Evolutionary conservation across 2,329 filamentous ascomycete species (phyloP), one percentile per base, ranked within the genome.

Genomic region (Alternaria gansuensis): DNA sequence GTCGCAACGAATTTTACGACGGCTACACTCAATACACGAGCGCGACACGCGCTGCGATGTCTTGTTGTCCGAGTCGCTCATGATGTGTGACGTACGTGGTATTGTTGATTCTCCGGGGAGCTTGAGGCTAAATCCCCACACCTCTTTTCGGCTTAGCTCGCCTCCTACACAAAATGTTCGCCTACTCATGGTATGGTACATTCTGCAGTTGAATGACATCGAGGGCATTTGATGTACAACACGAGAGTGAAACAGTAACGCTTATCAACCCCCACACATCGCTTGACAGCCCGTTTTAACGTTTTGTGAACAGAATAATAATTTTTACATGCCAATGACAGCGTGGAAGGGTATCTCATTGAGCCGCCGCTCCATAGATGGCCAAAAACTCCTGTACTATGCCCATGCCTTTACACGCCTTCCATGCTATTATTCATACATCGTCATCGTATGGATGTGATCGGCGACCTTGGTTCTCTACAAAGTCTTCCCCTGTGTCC

Each of bases 401-500:
- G 67, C 69, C 59, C 56, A 51, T 55, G 57, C 46, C 59, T 33
- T 43, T 21, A 56, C 64, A 65, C 70, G 69, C 69, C 69, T 53
- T 49, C 60, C 40, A 69, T 71, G 71, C 64, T 65, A 50, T 60
- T 63, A 48, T 58, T 62, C 58, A 39, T 68, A 52, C 60, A 34
- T 63, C 64, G 39, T 68, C 54, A 57, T 51, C 54, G 40, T 55
- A 36, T 65, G 49, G 58, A 40, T n/a, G 28, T 66, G 57, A 37
- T 68, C 31, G 39, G 17, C 62, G 43, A 17, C 40, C n/a, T 68
- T 49, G 73, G 4, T 59, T 65, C 23, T 69, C 68, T 17, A 72
- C 63, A 13, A 71, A 54, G 43, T 75, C 75, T 13, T 68, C 65
- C 63, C 65, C 62, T 64, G 72, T 69, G n/a, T 77, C 75, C 14